Evolutionary conservation across 495 filamentous ascomycete species (phyloP), one percentile per base, ranked within the genome.

Genomic region (Paragyromitra xinjiangensis): DNA sequence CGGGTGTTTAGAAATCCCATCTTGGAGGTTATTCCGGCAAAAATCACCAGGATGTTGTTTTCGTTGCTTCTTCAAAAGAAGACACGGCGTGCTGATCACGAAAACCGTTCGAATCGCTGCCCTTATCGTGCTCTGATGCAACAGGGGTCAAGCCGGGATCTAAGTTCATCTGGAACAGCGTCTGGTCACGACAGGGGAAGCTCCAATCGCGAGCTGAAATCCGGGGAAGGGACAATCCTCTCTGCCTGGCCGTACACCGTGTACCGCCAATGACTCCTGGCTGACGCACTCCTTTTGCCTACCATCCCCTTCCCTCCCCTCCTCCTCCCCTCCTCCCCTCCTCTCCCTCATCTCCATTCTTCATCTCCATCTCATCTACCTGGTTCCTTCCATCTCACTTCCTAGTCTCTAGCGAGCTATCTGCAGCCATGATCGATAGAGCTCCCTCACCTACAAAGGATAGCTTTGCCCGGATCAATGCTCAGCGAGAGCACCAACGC

Each of bases 401-500:
- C 58, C 34, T n/a, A 12, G 4, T 48, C 29, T 34, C 42, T 29
- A 4, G 16, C 26, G 1, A 45, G 19, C 42, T 51, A 62, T 4
- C 39, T 62, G 14, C n/a, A 71, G 26, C 22, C 42, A 77, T 77
- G 74, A 56, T 44, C 24, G 69, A 64, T 50, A 73, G 44, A 59
- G 50, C 69, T 56, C 26, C 11, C 12, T 77, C 74, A 40, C 74
- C 74, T 4, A 73, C 74, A 19, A 66, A 72, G 16, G 74, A 77
- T 48, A 77, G 74, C 61, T 77, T 77, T 11, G 61, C 61, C n/a
- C 69, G 74, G 19, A 73, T 73, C 29, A 61, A 29, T 22, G 74
- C 69, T 45, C 74, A 73, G 29, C 74, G 22, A 50, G 74, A 37
- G 26, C 69, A 40, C 12, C 74, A 65, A 42, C 61, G 50, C 12